Conservation (phyloP, 208 protist genomes). For the Acanthamoeba sp. region DNA sequence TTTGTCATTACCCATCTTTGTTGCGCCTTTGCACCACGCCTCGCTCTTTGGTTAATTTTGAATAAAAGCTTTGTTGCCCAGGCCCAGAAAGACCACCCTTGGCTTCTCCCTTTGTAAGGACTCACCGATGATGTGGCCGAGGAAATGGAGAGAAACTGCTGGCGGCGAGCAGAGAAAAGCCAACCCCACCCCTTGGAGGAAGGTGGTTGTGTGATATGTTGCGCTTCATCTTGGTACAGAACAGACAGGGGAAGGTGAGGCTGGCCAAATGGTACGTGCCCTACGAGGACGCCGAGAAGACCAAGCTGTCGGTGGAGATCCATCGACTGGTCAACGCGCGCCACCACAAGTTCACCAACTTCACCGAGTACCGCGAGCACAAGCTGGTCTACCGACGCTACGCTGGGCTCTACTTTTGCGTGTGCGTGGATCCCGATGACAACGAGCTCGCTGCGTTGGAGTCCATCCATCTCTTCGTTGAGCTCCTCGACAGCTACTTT, state of each 20-base stretch:
- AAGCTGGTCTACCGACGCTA: slow-evolving; percentile 99
- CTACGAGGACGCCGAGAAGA: slow-evolving; percentile 95
- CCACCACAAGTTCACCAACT: slow-evolving; percentile 92
- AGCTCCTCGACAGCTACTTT: slow-evolving; percentile 99
- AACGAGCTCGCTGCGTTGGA: slow-evolving; percentile 99
- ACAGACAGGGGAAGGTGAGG: slow-evolving; percentile 99
- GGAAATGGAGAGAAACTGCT: neutral
- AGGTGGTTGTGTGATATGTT: slow-evolving; percentile 95
- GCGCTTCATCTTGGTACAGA: slow-evolving; percentile 99
- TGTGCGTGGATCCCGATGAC: slow-evolving; percentile 98
- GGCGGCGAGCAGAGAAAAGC: neutral
- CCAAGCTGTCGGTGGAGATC: slow-evolving; percentile 96
- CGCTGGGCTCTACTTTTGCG: slow-evolving; percentile 98
- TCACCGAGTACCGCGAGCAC: slow-evolving; percentile 95
- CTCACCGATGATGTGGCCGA: too few relatives aligned
- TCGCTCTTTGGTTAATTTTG: too few relatives aligned
- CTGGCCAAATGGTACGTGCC: slow-evolving; percentile 98
- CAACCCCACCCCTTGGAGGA: neutral
- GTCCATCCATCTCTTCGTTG: slow-evolving; percentile 83
- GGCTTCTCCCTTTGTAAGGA: too few relatives aligned
- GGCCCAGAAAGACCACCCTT: too few relatives aligned
- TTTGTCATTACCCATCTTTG: too few relatives aligned
- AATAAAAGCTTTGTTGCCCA: too few relatives aligned
- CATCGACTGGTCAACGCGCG: slow-evolving; percentile 96
- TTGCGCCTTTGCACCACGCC: too few relatives aligned